A percentile compares a stretch with the other conserved stretches of the same genome.
These are phyloP conservation scores for Thuja plicata DNA, from an alignment of 83 land plant genomes.

Conservation along the genomic window DNA sequence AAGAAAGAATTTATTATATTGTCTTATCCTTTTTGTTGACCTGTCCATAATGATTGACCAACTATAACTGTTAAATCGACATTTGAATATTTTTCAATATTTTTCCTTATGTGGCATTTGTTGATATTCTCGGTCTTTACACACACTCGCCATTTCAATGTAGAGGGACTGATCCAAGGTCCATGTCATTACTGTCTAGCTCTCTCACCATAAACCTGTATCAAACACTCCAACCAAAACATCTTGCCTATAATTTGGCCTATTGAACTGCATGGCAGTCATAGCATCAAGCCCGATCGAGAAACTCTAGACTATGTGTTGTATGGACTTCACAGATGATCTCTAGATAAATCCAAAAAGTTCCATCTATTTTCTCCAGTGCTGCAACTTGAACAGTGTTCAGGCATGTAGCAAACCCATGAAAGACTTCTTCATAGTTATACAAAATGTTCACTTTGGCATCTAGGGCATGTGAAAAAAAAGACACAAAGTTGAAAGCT, in stretches of 20 bases:
- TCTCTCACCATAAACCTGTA: constrained; percentile 74
- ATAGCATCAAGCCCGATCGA: constrained; percentile 41
- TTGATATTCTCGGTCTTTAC: no score
- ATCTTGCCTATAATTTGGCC: constrained; percentile 34
- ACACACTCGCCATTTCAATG: constrained; percentile 61
- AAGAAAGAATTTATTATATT: no score
- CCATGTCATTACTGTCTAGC: constrained; percentile 49
- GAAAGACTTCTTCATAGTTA: constrained; percentile 39
- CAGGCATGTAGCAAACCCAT: constrained; percentile 62
- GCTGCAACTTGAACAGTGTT: constrained; percentile 33
- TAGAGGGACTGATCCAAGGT: constrained; percentile 41
- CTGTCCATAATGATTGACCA: no score
- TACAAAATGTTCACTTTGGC: constrained; percentile 30
- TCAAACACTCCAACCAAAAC: constrained; percentile 66
- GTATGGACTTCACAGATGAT: constrained; percentile 57
- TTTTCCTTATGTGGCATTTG: no score
- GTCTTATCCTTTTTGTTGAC: no score
- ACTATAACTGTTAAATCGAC: no score
- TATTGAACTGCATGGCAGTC: constrained; percentile 21
- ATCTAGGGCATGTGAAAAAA: no score
- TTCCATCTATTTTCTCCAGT: constrained; percentile 26
- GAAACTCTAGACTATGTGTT: constrained; percentile 56
- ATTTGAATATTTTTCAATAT: no score
- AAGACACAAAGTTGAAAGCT: no score
- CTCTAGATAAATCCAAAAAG: constrained; percentile 44